These are phyloP conservation scores for Pyricularia grisea DNA, from an alignment of 2,329 filamentous ascomycete genomes.

Conservation along the genomic window DNA sequence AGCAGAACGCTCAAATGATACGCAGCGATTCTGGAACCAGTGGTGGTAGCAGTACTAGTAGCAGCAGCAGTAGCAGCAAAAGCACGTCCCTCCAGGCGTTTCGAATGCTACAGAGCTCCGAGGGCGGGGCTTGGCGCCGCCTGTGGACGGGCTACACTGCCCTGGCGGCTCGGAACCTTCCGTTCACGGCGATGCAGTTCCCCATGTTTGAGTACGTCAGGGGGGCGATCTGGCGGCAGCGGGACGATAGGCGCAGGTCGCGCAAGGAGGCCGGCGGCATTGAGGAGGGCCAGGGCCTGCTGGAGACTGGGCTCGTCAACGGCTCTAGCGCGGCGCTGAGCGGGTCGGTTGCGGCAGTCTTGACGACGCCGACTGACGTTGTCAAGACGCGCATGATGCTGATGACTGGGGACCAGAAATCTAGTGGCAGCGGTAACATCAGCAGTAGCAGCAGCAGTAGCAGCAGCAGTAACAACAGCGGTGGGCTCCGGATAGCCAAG, in stretches of 20 bases:
- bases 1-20: slow-evolving; percentile 89
- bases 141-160: slow-evolving; percentile 67
- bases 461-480: background rate
- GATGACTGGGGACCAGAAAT: slow-evolving; percentile 33
- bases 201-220: slow-evolving; percentile 73
- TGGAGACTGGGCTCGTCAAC: slow-evolving; percentile 63
- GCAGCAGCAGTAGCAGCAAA: slow-evolving; percentile 14
- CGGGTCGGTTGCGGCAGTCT: slow-evolving; percentile 62
- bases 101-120: slow-evolving; percentile 31
- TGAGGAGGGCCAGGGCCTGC: slow-evolving; percentile 25
- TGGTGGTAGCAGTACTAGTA: slow-evolving; percentile 13
- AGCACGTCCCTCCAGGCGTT: slow-evolving; percentile 40
- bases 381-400: slow-evolving; percentile 89
- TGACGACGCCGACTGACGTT: slow-evolving; percentile 87
- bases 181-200: slow-evolving; percentile 83
- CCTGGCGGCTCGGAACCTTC: slow-evolving; percentile 72
- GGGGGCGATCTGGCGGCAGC: slow-evolving; percentile 33
- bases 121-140: slow-evolving; percentile 47
- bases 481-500: slow-evolving; percentile 48
- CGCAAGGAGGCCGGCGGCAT: slow-evolving; percentile 4
- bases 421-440: no score
- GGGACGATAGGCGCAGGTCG: slow-evolving; percentile 19
- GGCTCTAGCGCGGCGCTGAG: slow-evolving; percentile 65
- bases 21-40: slow-evolving; percentile 10
- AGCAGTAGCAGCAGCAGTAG: no score